A percentile compares a stretch with the other conserved stretches of the same genome.
These are phyloP conservation scores for Moelleriella libera DNA, from an alignment of 2,329 filamentous ascomycete species.

Conservation along the genomic window DNA sequence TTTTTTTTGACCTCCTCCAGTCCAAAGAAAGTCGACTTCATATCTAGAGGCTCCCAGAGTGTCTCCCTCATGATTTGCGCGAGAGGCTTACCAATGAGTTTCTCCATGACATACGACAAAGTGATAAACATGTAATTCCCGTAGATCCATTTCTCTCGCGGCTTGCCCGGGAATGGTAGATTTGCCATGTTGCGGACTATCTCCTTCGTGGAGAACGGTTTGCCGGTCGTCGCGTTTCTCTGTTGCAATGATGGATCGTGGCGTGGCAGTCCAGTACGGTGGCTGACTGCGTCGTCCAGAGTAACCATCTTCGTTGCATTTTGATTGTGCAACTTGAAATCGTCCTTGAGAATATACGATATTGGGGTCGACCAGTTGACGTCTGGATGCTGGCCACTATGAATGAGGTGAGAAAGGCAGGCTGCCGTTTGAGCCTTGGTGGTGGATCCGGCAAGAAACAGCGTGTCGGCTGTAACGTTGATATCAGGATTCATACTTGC, in stretches of 20 bases:
- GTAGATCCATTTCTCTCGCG: conserved; percentile 32
- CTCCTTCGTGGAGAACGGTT: conserved; percentile 11
- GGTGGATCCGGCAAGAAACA: conserved; percentile 41
- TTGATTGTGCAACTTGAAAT: conserved; percentile 33
- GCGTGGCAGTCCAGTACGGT: conserved; percentile 29
- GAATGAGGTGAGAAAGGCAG: conserved; percentile 32
- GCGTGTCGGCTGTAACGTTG: conserved; percentile 28
- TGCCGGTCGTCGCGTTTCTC: neutral
- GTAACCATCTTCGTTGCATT: conserved; percentile 33
- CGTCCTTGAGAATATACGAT: conserved; percentile 29
- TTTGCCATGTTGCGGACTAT: conserved; percentile 28
- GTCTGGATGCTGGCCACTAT: conserved; percentile 19
- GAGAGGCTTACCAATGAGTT: conserved; percentile 20
- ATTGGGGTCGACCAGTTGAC: conserved; percentile 32
- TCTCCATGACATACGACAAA: conserved; percentile 29
- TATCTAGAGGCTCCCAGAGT: neutral
- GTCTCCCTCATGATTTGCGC: conserved; percentile 21
- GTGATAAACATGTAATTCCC: conserved; percentile 35
- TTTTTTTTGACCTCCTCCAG: conserved; percentile 12
- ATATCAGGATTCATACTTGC: conserved; percentile 18
- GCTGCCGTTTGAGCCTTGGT: conserved; percentile 42
- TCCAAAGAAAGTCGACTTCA: conserved; percentile 20
- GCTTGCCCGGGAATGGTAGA: conserved; percentile 27
- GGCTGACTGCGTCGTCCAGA: conserved; percentile 37
- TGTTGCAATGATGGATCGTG: neutral